Evolutionary conservation across 139 green algal species (phyloP).

Genomic region (Chlorella sp.): DNA sequence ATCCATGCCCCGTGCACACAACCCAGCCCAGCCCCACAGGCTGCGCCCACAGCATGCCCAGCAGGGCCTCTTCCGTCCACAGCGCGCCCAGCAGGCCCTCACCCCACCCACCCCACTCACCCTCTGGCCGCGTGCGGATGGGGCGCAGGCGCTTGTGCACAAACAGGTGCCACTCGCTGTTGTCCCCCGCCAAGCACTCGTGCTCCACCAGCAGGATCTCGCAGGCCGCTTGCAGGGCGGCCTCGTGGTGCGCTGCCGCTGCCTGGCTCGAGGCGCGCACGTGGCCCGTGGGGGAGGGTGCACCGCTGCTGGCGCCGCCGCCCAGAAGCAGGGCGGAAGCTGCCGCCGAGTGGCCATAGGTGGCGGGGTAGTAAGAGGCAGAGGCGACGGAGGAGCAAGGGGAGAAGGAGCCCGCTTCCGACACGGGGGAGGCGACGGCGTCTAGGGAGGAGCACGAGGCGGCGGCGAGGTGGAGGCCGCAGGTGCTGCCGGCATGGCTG

Average conservation of each 20-base stretch:
- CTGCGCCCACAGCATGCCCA: too few species aligned
- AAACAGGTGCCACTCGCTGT: slow-evolving; percentile 36
- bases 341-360: not conserved
- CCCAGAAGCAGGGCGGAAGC: not conserved
- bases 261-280: not conserved
- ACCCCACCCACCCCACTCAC: not conserved
- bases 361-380: not conserved
- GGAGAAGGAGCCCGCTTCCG: not conserved
- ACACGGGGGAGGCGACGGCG: not conserved
- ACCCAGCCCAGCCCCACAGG: not conserved
- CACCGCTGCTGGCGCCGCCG: not conserved
- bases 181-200: not conserved
- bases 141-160: slow-evolving; percentile 52
- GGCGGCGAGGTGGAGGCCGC: slow-evolving; percentile 6
- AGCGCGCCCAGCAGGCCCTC: not conserved
- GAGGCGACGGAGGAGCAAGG: not conserved
- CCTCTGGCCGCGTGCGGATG: slow-evolving; percentile 43
- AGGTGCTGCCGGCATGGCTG: not conserved
- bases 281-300: slow-evolving; percentile 18
- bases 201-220: slow-evolving; percentile 36
- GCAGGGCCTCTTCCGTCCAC: not conserved
- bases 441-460: not conserved
- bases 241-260: not conserved
- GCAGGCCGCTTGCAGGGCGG: slow-evolving; percentile 13
- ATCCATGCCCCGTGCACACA: not conserved